phyloP scores from a whole-genome alignment of 2,329 filamentous ascomycete genomes.

The Sporothrix brasiliensis region DNA sequence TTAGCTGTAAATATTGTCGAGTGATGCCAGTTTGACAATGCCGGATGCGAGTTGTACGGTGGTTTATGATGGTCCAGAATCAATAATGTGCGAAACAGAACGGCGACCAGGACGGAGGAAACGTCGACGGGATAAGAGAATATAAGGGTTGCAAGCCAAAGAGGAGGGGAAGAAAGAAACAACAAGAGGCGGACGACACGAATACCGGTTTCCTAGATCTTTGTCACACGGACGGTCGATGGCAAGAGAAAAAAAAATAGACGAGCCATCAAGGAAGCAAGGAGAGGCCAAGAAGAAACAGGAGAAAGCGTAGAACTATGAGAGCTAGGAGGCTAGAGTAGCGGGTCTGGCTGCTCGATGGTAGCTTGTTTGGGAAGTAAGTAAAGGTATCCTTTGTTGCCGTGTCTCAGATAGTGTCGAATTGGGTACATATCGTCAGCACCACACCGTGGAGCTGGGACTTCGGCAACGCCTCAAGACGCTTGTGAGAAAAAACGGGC shows the following conservation, averaged over 20 bases:
- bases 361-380: slow-evolving; percentile 9
- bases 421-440: slow-evolving; percentile 24
- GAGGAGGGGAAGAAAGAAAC: neutral
- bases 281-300: slow-evolving; percentile 11
- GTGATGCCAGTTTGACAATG: neutral
- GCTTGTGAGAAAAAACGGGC: neutral
- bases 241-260: slow-evolving; percentile 5
- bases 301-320: neutral
- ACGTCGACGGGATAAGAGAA: neutral
- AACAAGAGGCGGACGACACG: too few relatives aligned
- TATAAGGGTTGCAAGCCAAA: neutral
- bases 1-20: neutral
- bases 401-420: slow-evolving; percentile 12
- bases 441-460: slow-evolving; percentile 14
- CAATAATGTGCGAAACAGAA: neutral
- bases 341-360: neutral
- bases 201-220: neutral
- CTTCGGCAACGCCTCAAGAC: neutral
- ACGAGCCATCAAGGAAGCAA: slow-evolving; percentile 7
- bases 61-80: neutral
- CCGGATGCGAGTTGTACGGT: neutral
- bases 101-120: neutral
- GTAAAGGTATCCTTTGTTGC: slow-evolving; percentile 13
- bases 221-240: neutral
- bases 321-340: neutral